Evolutionary conservation across 2,329 filamentous ascomycete genomes (phyloP), one percentile per base, ranked within the genome.

Genomic region (Diaporthe batatas): DNA sequence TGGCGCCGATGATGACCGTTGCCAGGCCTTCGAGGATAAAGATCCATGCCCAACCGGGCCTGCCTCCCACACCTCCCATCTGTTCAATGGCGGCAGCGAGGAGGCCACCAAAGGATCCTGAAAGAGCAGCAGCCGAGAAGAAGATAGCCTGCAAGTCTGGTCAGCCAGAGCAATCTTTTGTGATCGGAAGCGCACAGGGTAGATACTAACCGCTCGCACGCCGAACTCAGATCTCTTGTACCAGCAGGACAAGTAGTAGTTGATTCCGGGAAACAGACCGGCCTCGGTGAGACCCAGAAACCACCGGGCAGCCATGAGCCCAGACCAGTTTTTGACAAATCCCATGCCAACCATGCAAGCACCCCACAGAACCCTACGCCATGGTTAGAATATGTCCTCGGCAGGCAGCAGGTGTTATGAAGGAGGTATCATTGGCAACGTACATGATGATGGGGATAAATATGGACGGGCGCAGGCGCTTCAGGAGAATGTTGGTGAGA

Each of bases 391-490:
- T 8, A 18, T 25, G n/a, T 23, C 10, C 14, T 8, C 23, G 3
- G 39, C 2, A 21, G 3, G 5, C 14, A 47, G 1, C 25, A 3
- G 11, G 14, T 8, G 18, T 39, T 1, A 6, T 36, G 1, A 12
- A 7, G 0, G 18, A 32, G 18, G 34, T 53, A 21, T 42, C 14
- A 1, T 21, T 29, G 29, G 29, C 5, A 29, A 88, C 86, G 76
- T 89, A 87, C 92, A 98, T 97, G 79, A 97, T 97, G 42, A 88
- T 84, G 2, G 94, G 93, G 71, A 97, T 90, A 79, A 97, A 98
- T 69, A 95, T 83, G 51, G 92, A 94, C 0, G 95, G 95, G 1
- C 91, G 88, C 74, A 94, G 84, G 23, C 87, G 88, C 83, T 97
- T 97, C 73, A 97, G 90, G 32, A 97, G 82, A 59, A 96, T 85